Conservation (phyloP, 2,329 filamentous ascomycete species). For the Trichoderma sp. region DNA sequence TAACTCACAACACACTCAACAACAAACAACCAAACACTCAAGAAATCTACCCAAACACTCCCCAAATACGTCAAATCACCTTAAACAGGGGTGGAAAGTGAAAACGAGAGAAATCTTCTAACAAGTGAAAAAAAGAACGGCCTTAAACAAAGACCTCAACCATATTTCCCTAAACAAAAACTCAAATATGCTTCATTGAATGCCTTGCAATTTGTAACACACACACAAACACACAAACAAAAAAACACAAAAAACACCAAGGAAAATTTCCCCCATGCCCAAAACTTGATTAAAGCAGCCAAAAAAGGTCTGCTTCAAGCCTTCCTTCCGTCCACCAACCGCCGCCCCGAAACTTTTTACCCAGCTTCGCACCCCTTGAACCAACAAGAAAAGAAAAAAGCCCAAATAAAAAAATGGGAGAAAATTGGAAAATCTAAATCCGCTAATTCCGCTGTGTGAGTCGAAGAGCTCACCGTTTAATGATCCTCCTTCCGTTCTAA, state of each 20-base stretch:
- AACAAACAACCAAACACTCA: neutral
- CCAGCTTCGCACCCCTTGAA: neutral
- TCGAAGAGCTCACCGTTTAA: neutral
- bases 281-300: neutral
- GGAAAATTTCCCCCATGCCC: neutral
- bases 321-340: neutral
- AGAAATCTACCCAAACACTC: neutral
- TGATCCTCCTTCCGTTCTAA: neutral
- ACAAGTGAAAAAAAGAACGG: neutral
- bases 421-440: neutral
- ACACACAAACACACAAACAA: neutral
- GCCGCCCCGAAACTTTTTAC: neutral
- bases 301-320: neutral
- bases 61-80: neutral
- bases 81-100: neutral
- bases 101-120: neutral
- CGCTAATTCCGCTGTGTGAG: constrained; percentile 5
- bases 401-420: neutral
- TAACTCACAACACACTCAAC: neutral
- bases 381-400: neutral
- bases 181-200: constrained; percentile 2
- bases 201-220: constrained; percentile 9
- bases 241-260: neutral
- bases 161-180: neutral
- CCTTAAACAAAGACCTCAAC: neutral